These are phyloP conservation scores for Calendula officinalis DNA, from an alignment of 129 eudicot species.

Conservation along the genomic window DNA sequence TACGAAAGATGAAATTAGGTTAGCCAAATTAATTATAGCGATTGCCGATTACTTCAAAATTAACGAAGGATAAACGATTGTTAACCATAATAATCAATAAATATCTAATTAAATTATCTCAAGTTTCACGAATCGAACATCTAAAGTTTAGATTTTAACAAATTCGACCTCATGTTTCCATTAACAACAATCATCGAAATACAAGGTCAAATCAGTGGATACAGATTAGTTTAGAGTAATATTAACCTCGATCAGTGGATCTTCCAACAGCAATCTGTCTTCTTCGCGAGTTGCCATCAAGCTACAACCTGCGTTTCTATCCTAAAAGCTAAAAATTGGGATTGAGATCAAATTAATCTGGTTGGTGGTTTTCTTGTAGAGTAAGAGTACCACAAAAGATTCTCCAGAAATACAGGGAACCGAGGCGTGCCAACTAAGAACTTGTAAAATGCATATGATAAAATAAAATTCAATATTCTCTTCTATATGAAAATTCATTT, in stretches of 20 bases:
- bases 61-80: background rate
- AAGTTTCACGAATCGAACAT: background rate
- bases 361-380: background rate
- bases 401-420: background rate
- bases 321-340: background rate
- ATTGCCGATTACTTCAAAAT: conserved; percentile 1
- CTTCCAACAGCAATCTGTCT: conserved; percentile 41
- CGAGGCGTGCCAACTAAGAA: background rate
- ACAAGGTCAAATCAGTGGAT: too few species aligned
- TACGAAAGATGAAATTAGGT: too few species aligned
- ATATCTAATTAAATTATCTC: background rate
- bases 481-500: too few species aligned
- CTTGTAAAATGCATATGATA: background rate
- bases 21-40: background rate
- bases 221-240: conserved; percentile 21
- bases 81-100: background rate
- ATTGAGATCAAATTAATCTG: background rate
- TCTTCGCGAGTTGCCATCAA: conserved; percentile 41
- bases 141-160: background rate
- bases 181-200: too few species aligned
- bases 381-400: conserved; percentile 4
- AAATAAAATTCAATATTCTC: too few species aligned
- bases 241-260: conserved; percentile 19
- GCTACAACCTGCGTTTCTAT: background rate
- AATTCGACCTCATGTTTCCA: too few species aligned